Base-by-base conservation (phyloP, 169 alveolate genomes). In the Cyclospora cayetanensis region DNA sequence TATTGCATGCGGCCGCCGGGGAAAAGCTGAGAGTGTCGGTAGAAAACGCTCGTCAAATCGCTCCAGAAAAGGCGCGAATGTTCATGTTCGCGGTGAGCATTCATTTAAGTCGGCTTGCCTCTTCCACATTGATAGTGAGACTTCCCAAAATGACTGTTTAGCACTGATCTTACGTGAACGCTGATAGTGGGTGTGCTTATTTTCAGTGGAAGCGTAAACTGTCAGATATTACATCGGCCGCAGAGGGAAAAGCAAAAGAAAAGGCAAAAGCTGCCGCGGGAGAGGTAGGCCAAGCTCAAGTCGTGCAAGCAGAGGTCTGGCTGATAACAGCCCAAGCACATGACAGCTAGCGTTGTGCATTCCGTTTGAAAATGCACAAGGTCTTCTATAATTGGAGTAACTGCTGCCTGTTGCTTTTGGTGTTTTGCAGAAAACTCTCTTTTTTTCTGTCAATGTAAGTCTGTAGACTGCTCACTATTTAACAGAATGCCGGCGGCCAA, bases 391-490 rank as follows among this genome's bases (percentile, higher is more conserved):
- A n/a, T n/a, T n/a, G n/a, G n/a, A n/a, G n/a, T n/a, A n/a, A n/a
- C n/a, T n/a, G n/a, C n/a, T n/a, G n/a, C n/a, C n/a, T n/a, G n/a
- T n/a, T n/a, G n/a, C n/a, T n/a, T n/a, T n/a, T n/a, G n/a, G 55
- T 79, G 22, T 31, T 7, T 31, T 37, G 31, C 89, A 79, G 89
- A 79, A 79, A 27, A 39, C 68, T 68, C 74, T 79, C 7, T 60
- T 79, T 35, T 79, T 79, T 63, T 79, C 89, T 9, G 89, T 79
- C 74, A n/a, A 50, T n/a, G 89, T 79, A 79, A 79, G 89, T 31
- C 65, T n/a, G n/a, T n/a, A 39, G 1, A 18, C 41, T 25, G 31
- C 42, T 11, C 46, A 15, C n/a, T 15, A 52, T 37, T 70, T 1
- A 31, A 35, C 53, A 34, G 60, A 46, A 46, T 22, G 60, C 60